A percentile compares a stretch with the other conserved stretches of the same genome.
phyloP scores from a whole-genome alignment of 2,329 filamentous ascomycete species.

The Stemphylium lycopersici region DNA sequence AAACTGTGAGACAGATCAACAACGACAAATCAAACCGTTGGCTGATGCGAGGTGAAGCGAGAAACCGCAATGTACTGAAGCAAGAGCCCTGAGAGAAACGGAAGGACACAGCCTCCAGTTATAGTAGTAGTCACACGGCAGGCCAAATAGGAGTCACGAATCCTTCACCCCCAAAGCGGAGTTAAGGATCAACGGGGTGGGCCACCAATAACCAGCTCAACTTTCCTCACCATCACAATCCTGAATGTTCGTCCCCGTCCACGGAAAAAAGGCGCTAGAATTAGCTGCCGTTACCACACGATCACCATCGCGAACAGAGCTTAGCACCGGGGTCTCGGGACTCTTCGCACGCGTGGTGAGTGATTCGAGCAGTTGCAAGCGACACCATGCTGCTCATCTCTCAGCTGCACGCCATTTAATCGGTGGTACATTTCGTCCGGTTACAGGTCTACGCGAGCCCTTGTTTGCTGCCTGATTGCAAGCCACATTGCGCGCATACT shows the following conservation, averaged over 20 bases:
- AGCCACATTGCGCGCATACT: not conserved
- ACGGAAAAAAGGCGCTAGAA: conserved; percentile 1
- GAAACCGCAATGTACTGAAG: not conserved
- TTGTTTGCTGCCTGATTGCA: conserved; percentile 12
- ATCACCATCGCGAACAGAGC: conserved; percentile 3
- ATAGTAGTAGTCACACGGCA: not conserved
- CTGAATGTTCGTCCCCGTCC: conserved; percentile 2
- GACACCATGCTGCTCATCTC: not conserved
- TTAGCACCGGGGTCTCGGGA: not conserved
- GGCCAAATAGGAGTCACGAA: not conserved
- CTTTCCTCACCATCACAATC: conserved; percentile 2
- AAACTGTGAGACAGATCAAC: not conserved
- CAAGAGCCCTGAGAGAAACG: not conserved
- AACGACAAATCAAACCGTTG: not conserved
- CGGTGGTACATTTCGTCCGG: not conserved
- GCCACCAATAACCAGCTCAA: not conserved
- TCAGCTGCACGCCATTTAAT: not conserved
- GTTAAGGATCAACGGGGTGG: conserved; percentile 2
- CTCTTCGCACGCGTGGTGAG: not conserved
- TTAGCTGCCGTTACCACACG: conserved; percentile 1
- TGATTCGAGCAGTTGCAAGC: not conserved
- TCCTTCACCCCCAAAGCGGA: not conserved
- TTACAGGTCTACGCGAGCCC: not conserved
- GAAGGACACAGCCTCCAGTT: conserved; percentile 1
- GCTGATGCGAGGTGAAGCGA: not conserved